Evolutionary conservation across 257 asterid genomes (phyloP).

Genomic region (Voacanga thouarsii): DNA sequence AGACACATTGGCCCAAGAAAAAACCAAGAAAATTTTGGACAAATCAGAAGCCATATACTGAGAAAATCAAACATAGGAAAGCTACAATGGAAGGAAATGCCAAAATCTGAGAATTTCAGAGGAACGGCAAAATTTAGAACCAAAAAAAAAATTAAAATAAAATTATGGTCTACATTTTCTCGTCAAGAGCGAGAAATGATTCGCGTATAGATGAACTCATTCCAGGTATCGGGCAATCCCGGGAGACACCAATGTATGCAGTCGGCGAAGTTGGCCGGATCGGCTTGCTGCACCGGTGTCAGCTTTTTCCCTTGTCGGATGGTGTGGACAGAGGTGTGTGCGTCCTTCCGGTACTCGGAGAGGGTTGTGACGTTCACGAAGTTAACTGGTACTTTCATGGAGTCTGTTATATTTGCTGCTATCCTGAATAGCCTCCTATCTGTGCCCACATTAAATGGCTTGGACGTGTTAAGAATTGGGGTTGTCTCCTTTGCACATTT

Average conservation of each 20-base stretch:
- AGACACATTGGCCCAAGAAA: neutral
- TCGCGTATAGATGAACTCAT: conserved; percentile 46
- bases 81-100: neutral
- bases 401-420: conserved; percentile 57
- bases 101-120: neutral
- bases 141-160: neutral
- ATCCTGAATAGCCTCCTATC: conserved; percentile 42
- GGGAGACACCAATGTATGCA: conserved; percentile 92
- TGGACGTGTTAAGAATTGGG: conserved; percentile 61
- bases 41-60: neutral
- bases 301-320: conserved; percentile 66
- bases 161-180: neutral
- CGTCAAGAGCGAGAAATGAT: conserved; percentile 36
- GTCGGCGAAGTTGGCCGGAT: conserved; percentile 60
- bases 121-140: conserved; percentile 5
- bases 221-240: conserved; percentile 79
- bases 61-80: neutral
- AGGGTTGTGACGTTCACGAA: conserved; percentile 60
- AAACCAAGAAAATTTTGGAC: neutral
- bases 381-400: conserved; percentile 41
- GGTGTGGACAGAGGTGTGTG: conserved; percentile 76
- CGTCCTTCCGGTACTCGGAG: conserved; percentile 76
- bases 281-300: conserved; percentile 57
- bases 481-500: conserved; percentile 67
- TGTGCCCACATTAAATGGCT: conserved; percentile 59